Evolutionary conservation across 495 filamentous ascomycete genomes (phyloP).

Genomic region (Trichoderma erinaceum): DNA sequence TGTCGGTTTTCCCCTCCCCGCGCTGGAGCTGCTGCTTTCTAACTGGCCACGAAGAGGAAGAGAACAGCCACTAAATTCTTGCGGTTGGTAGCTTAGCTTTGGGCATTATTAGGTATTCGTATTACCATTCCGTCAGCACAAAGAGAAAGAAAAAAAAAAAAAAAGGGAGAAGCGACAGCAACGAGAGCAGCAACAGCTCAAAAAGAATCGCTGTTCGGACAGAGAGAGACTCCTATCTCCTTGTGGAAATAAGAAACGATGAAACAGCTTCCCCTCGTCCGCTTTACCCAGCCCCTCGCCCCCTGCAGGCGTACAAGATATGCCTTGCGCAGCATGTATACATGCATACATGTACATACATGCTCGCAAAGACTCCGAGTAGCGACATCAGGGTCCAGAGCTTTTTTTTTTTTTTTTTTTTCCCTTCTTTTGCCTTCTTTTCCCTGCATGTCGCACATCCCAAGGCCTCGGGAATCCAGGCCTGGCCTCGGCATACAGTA

Average conservation of each 20-base stretch:
- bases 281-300: too few relatives aligned
- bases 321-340: too few relatives aligned
- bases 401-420: neutral
- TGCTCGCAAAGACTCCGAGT: too few relatives aligned
- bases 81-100: neutral
- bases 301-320: too few relatives aligned
- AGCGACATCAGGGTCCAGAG: neutral
- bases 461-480: neutral
- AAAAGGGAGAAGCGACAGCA: neutral
- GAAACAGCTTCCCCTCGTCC: too few relatives aligned
- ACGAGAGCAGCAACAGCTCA: too few relatives aligned
- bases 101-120: neutral
- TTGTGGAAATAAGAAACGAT: too few relatives aligned
- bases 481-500: neutral
- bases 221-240: too few relatives aligned
- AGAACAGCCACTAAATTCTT: neutral
- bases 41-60: neutral
- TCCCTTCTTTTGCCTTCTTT: neutral
- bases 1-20: too few relatives aligned
- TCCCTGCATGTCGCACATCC: neutral
- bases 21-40: too few relatives aligned
- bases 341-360: too few relatives aligned
- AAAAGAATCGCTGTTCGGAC: too few relatives aligned
- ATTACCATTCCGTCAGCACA: neutral
- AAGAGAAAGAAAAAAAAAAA: neutral